phyloP scores from a whole-genome alignment of 495 filamentous ascomycete species.

The Trichoderma erinaceum region DNA sequence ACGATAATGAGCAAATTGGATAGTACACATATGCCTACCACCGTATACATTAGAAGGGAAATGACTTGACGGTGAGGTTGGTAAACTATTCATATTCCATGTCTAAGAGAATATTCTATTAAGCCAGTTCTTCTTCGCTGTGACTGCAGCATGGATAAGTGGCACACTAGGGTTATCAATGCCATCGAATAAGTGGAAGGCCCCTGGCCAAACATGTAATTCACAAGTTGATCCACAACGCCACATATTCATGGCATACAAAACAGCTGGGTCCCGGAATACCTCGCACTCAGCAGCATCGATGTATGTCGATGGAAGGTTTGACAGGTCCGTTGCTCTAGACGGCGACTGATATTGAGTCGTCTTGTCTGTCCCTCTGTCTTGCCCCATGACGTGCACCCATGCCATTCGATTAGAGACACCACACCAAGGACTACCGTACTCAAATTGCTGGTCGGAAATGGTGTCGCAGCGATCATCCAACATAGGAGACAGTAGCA shows the following conservation, averaged over 20 bases:
- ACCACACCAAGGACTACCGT: constrained; percentile 10
- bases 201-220: constrained; percentile 21
- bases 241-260: constrained; percentile 19
- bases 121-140: background rate
- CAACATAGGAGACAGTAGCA: constrained; percentile 16
- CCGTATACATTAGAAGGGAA: background rate
- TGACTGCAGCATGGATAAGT: background rate
- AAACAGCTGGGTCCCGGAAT: constrained; percentile 19
- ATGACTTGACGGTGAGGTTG: background rate
- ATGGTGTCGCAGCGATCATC: constrained; percentile 17
- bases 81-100: background rate
- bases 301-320: constrained; percentile 17
- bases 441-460: constrained; percentile 15
- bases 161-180: background rate
- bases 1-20: background rate
- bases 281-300: constrained; percentile 19
- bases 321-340: constrained; percentile 17
- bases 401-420: constrained; percentile 13
- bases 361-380: constrained; percentile 10
- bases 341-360: constrained; percentile 17
- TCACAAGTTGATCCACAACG: constrained; percentile 18
- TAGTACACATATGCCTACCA: too few species aligned
- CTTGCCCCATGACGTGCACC: constrained; percentile 11
- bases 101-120: background rate
- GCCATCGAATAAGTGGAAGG: constrained; percentile 17